Evolutionary conservation across 208 protist genomes (phyloP).

Genomic region (Leishmania mexicana): DNA sequence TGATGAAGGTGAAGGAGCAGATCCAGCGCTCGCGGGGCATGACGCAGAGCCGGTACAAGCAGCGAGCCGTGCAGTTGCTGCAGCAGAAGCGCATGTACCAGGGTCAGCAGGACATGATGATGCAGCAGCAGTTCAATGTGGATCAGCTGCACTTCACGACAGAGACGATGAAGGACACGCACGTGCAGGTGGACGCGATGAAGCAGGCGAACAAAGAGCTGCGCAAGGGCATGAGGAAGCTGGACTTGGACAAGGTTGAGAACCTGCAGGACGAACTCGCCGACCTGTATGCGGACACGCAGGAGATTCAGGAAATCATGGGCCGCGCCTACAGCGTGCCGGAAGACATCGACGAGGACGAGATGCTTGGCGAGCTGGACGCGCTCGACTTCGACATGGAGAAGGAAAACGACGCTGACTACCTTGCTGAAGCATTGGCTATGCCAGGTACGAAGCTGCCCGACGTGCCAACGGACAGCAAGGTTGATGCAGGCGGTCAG

Average conservation of each 20-base stretch:
- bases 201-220: conserved; percentile 89
- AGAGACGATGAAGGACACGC: conserved; percentile 92
- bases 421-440: conserved; percentile 83
- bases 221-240: conserved; percentile 85
- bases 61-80: conserved; percentile 89
- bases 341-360: conserved; percentile 93
- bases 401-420: conserved; percentile 74
- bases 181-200: conserved; percentile 88
- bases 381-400: conserved; percentile 87
- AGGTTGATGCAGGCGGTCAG: conserved; percentile 34
- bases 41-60: conserved; percentile 88
- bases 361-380: conserved; percentile 90
- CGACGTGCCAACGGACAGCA: conserved; percentile 41
- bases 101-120: conserved; percentile 88
- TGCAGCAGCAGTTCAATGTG: conserved; percentile 93
- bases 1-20: conserved; percentile 81
- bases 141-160: conserved; percentile 93
- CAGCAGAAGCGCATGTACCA: conserved; percentile 95
- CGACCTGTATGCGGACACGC: conserved; percentile 90
- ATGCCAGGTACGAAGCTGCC: conserved; percentile 66
- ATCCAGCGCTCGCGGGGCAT: conserved; percentile 74
- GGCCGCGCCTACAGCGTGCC: conserved; percentile 89
- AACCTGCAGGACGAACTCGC: conserved; percentile 90
- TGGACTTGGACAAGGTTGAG: conserved; percentile 87
- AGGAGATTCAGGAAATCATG: conserved; percentile 95